Base-by-base conservation (phyloP, 176 grass and related monocot genomes). In the Pharus latifolius region DNA sequence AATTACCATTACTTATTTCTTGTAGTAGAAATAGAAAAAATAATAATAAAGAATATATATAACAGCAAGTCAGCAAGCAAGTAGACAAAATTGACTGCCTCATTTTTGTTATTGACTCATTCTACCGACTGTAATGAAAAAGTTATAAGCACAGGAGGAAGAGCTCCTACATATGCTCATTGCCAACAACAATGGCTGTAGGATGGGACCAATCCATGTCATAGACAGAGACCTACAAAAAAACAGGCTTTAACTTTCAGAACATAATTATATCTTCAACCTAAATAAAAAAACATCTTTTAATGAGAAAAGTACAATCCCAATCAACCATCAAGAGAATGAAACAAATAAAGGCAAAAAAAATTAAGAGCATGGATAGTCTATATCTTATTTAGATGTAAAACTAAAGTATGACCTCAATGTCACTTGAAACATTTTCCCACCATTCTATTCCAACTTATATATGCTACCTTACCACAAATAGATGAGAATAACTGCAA, bases 141-240 rank as follows among this genome's bases (percentile, higher is more conserved):
- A 48, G 34, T 44, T 19, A 46, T 80, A 61, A 56, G 56, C 10
- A 35, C 27, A 83, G 22, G 28, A 80, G 35, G 30, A 22, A 76
- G 25, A 68, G 6, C 18, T 30, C 88, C 60, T 77, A 97, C 94
- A 66, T 92, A 71, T 72, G 47, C 58, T 97, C 94, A 77, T 97
- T 97, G 71, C 94, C 94, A 57, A 97, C 94, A 85, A 97, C 89
- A 75, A 97, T 88, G 48, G 94, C 89, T 2, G 83, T 92, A n/a
- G 89, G 94, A 53, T 81, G 78, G 49, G 94, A 92, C 94, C 94
- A 92, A 97, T 97, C 94, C 80, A 97, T 87, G 42, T 92, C 94
- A 80, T 97, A 97, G 3, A 90, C 78, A 69, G 78, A 97, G 71
- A 88, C 86, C 94, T 97, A 87, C 32, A 67, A 75, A 75, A 76